These are phyloP conservation scores for Calonectria henricotiae DNA, from an alignment of 2,329 filamentous ascomycete species.

Conservation along the genomic window DNA sequence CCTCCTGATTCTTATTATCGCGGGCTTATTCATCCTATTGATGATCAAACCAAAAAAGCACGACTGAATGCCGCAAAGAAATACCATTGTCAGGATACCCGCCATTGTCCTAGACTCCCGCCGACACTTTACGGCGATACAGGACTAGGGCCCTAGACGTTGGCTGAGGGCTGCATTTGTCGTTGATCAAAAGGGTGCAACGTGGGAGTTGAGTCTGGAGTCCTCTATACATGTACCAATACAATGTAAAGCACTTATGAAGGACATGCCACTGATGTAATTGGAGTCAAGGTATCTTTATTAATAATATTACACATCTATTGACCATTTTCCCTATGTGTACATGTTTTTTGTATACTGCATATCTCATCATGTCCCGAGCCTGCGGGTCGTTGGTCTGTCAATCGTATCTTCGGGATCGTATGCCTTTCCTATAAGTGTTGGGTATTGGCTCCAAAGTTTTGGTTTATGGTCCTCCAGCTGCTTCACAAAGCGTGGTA, in stretches of 20 bases:
- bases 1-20: slow-evolving; percentile 86
- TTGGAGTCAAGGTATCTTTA: slow-evolving; percentile 52
- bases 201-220: slow-evolving; percentile 20
- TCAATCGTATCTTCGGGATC: slow-evolving; percentile 38
- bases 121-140: not conserved
- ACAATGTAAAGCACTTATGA: slow-evolving; percentile 53
- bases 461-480: slow-evolving; percentile 54
- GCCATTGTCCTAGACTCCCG: slow-evolving; percentile 27
- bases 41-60: slow-evolving; percentile 82
- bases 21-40: slow-evolving; percentile 88
- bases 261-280: slow-evolving; percentile 47
- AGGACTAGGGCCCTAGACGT: not conserved
- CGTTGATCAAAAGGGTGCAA: slow-evolving; percentile 18
- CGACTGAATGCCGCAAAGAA: slow-evolving; percentile 43
- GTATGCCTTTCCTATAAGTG: slow-evolving; percentile 52
- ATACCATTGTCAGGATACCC: slow-evolving; percentile 41
- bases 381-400: slow-evolving; percentile 1
- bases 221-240: slow-evolving; percentile 52
- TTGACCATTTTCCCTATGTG: slow-evolving; percentile 25
- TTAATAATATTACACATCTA: slow-evolving; percentile 47
- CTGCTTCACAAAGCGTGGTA: slow-evolving; percentile 47
- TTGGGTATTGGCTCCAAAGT: slow-evolving; percentile 54
- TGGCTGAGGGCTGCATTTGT: slow-evolving; percentile 19
- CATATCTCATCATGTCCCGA: slow-evolving; percentile 21
- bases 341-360: slow-evolving; percentile 11